Percentiles rank a stretch among this genome's conserved stretches.
Conservation (phyloP, 1,284 basidiomycete species). For the Sanghuangporus weigelae region DNA sequence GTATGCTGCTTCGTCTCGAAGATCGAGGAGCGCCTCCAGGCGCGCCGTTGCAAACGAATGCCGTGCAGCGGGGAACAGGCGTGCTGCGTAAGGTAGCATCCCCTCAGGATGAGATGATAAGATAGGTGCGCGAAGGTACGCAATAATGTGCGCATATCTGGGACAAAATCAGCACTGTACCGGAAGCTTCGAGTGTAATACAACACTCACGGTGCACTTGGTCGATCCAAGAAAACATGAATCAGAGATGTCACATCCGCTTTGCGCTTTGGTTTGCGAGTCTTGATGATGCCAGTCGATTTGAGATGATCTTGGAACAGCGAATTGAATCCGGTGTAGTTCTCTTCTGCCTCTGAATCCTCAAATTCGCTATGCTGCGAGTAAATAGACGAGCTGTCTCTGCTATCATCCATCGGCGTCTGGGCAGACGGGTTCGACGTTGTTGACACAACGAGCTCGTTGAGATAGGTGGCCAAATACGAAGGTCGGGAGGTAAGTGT, state of each 20-base stretch:
- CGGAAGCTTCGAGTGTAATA: not conserved
- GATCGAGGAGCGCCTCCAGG: conserved; percentile 60
- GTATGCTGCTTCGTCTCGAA: conserved; percentile 69
- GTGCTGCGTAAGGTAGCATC: conserved; percentile 53
- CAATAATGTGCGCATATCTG: conserved; percentile 64
- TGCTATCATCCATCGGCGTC: conserved; percentile 21
- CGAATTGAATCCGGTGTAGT: conserved; percentile 31
- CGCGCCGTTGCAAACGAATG: conserved; percentile 34
- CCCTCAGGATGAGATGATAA: conserved; percentile 41
- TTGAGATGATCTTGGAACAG: conserved; percentile 55
- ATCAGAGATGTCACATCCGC: conserved; percentile 38
- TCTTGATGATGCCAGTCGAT: conserved; percentile 48
- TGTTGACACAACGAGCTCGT: conserved; percentile 37
- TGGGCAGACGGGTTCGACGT: conserved; percentile 16
- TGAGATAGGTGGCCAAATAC: conserved; percentile 52
- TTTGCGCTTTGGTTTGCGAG: conserved; percentile 4
- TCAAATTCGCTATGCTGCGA: conserved; percentile 29
- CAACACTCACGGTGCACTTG: conserved; percentile 65
- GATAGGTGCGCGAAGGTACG: conserved; percentile 57
- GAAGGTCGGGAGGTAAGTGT: conserved; percentile 67
- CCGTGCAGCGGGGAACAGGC: conserved; percentile 36
- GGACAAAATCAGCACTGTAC: conserved; percentile 8
- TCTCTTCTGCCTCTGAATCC: conserved; percentile 30
- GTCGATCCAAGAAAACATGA: conserved; percentile 76
- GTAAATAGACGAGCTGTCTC: conserved; percentile 42